phyloP scores from a whole-genome alignment of 2,329 filamentous ascomycete species.

The Canariomyces notabilis region DNA sequence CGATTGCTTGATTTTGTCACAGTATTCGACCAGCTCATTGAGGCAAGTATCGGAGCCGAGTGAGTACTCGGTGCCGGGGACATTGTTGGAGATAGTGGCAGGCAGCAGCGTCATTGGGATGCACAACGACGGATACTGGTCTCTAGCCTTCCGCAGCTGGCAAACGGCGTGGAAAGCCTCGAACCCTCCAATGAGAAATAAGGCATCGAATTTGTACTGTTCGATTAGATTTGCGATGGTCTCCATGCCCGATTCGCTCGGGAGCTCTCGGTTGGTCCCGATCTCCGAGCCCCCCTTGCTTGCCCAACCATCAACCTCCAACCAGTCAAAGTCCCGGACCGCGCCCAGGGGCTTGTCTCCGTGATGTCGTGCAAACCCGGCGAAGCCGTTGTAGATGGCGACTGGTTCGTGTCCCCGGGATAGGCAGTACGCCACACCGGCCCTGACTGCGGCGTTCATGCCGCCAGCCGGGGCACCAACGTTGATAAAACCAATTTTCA shows the following conservation, averaged over 20 bases:
- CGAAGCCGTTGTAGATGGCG: constrained; percentile 95
- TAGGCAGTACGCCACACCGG: constrained; percentile 87
- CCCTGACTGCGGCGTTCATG: constrained; percentile 95
- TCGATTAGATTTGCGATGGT: constrained; percentile 77
- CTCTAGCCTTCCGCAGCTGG: constrained; percentile 75
- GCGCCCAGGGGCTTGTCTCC: constrained; percentile 74
- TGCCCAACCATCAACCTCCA: constrained; percentile 92
- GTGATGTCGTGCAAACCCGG: constrained; percentile 87
- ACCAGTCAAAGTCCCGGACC: constrained; percentile 82
- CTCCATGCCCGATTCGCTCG: constrained; percentile 77
- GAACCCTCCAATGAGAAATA: constrained; percentile 92
- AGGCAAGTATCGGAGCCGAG: constrained; percentile 94
- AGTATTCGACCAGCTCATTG: constrained; percentile 91
- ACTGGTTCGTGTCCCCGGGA: constrained; percentile 88
- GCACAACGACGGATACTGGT: constrained; percentile 75
- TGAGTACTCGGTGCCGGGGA: constrained; percentile 95
- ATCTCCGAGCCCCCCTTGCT: constrained; percentile 97
- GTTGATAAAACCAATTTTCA: constrained; percentile 94
- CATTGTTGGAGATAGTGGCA: constrained; percentile 98
- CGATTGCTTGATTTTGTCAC: constrained; percentile 95
- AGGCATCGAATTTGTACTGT: constrained; percentile 80
- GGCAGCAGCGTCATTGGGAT: constrained; percentile 90
- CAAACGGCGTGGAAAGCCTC: constrained; percentile 92
- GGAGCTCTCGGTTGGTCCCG: constrained; percentile 91
- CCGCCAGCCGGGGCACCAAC: constrained; percentile 94